Conservation (phyloP, 2,329 filamentous ascomycete genomes). For the Sclerotinia borealis region DNA sequence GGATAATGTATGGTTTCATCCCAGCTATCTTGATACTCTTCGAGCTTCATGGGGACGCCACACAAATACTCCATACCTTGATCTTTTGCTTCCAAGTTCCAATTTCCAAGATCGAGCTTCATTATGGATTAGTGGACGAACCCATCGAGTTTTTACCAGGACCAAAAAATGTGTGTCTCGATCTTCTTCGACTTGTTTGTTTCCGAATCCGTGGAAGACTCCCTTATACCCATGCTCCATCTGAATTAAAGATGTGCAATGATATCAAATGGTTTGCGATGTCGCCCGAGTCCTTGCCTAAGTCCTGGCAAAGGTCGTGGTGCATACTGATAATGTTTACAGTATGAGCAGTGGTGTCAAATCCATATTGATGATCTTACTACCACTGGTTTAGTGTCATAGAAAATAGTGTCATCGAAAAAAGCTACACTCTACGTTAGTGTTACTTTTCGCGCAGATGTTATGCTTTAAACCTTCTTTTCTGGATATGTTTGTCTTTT, state of each 20-base stretch:
- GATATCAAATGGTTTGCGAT: not conserved
- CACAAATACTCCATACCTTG: not conserved
- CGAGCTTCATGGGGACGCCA: constrained; percentile 5
- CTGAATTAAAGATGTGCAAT: not conserved
- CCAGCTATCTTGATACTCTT: constrained; percentile 5
- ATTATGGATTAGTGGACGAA: constrained; percentile 7
- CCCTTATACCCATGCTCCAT: not conserved
- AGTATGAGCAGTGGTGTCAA: not conserved
- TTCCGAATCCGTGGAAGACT: not conserved
- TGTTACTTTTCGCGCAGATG: not conserved
- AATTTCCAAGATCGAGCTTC: not conserved
- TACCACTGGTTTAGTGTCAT: not conserved
- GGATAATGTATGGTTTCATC: constrained; percentile 5
- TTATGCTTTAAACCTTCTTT: not conserved
- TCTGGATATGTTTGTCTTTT: not conserved
- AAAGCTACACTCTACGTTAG: not conserved
- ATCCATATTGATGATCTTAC: not conserved
- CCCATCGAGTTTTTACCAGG: not conserved
- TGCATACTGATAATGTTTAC: not conserved
- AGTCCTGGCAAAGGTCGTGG: not conserved
- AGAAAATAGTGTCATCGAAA: not conserved
- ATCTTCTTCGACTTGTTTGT: not conserved
- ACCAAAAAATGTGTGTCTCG: not conserved
- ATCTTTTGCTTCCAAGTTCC: not conserved
- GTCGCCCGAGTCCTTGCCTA: not conserved